These are phyloP conservation scores for Hypoxylon cercidicola DNA, from an alignment of 495 filamentous ascomycete genomes.

Conservation along the genomic window DNA sequence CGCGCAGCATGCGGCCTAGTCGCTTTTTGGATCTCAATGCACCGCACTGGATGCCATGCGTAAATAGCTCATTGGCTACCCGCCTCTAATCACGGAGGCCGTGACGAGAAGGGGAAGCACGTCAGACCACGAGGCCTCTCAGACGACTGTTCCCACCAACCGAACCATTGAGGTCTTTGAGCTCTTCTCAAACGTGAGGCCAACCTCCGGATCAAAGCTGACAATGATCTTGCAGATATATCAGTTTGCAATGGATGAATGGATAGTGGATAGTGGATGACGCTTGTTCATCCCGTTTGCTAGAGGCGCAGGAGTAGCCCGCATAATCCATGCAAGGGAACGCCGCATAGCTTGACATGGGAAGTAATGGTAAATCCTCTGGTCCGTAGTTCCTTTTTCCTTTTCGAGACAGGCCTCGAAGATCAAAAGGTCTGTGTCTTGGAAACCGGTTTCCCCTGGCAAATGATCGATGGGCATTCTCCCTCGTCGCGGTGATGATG, in stretches of 20 bases:
- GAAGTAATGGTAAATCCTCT: neutral
- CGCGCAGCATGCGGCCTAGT: constrained; percentile 34
- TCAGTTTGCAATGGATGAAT: constrained; percentile 9
- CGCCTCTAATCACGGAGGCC: constrained; percentile 12
- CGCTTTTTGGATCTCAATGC: constrained; percentile 29
- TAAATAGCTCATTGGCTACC: constrained; percentile 36
- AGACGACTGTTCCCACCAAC: constrained; percentile 6
- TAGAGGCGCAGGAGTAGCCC: constrained; percentile 12
- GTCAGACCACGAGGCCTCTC: constrained; percentile 31
- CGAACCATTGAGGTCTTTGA: constrained; percentile 4
- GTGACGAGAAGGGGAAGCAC: constrained; percentile 30
- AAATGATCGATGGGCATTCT: constrained; percentile 33
- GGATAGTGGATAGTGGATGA: constrained; percentile 16
- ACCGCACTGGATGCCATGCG: constrained; percentile 38
- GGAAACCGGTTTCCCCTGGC: constrained; percentile 8
- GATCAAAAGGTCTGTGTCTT: constrained; percentile 22
- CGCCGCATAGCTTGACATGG: neutral
- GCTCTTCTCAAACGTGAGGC: constrained; percentile 11
- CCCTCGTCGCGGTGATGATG: constrained; percentile 22
- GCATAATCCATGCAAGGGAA: constrained; percentile 24
- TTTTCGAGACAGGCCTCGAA: constrained; percentile 2
- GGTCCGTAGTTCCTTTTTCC: constrained; percentile 1
- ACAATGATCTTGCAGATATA: constrained; percentile 3
- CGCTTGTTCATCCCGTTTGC: constrained; percentile 35
- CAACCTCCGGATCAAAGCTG: constrained; percentile 15